Conservation (phyloP, 495 filamentous ascomycete species). For the Letharia lupina region DNA sequence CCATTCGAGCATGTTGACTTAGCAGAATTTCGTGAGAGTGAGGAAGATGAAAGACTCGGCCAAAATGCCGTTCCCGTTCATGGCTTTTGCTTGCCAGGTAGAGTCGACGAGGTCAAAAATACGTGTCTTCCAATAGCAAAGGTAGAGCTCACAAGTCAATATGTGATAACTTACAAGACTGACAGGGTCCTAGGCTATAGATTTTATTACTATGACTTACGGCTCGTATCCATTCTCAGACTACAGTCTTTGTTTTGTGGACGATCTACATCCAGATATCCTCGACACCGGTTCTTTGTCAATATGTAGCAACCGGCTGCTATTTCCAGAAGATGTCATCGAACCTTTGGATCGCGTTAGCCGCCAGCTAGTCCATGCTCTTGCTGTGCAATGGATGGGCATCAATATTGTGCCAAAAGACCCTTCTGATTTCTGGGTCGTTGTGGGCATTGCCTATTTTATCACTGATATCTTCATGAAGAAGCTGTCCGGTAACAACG, state of each 20-base stretch:
- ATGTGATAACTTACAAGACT: neutral
- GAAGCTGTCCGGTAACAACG: constrained; percentile 84
- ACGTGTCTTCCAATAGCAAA: constrained; percentile 69
- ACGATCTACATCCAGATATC: constrained; percentile 69
- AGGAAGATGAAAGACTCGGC: constrained; percentile 83
- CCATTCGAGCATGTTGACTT: constrained; percentile 92
- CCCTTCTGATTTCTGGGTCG: constrained; percentile 80
- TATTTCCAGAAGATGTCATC: constrained; percentile 73
- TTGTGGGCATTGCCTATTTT: constrained; percentile 82
- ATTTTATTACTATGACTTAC: constrained; percentile 77
- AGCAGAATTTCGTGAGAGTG: constrained; percentile 77
- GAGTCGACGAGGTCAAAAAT: constrained; percentile 69
- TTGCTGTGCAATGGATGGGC: constrained; percentile 92
- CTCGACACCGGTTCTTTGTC: constrained; percentile 71
- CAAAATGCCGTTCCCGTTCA: constrained; percentile 74
- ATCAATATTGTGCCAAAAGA: constrained; percentile 77
- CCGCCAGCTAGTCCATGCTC: constrained; percentile 65
- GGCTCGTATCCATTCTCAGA: constrained; percentile 78
- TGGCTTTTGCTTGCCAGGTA: constrained; percentile 81
- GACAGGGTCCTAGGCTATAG: constrained; percentile 49
- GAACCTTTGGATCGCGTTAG: constrained; percentile 74
- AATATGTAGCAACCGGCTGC: constrained; percentile 76
- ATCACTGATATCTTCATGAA: constrained; percentile 90
- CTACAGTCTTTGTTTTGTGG: constrained; percentile 89
- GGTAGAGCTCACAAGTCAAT: constrained; percentile 23